phyloP scores from a whole-genome alignment of 2,329 filamentous ascomycete genomes.

The Gremmenia infestans region DNA sequence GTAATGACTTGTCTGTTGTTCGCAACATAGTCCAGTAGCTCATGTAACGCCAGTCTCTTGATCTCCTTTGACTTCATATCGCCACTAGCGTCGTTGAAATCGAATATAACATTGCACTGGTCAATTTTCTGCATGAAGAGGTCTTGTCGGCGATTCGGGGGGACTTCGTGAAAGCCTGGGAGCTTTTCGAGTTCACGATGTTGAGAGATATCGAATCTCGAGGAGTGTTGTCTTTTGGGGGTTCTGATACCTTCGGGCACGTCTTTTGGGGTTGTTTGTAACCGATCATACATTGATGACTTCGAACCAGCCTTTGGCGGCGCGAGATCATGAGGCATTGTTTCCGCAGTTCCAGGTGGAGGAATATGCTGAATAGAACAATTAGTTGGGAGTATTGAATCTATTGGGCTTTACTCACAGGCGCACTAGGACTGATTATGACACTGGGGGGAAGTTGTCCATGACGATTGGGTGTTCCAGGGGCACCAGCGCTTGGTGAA shows the following conservation, averaged over 20 bases:
- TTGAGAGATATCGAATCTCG: conserved; percentile 94
- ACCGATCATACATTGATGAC: conserved; percentile 79
- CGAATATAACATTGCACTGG: conserved; percentile 99
- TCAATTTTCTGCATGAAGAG: conserved; percentile 99
- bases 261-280: conserved; percentile 93
- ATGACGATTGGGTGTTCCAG: conserved; percentile 58
- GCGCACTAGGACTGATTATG: conserved; percentile 89
- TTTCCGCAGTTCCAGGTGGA: conserved; percentile 88
- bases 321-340: conserved; percentile 94
- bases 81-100: conserved; percentile 96
- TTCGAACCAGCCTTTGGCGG: conserved; percentile 90
- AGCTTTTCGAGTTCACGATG: conserved; percentile 96
- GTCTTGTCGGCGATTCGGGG: conserved; percentile 89
- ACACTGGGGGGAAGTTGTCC: conserved; percentile 75
- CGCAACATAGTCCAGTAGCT: conserved; percentile 94
- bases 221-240: conserved; percentile 94
- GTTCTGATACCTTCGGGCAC: conserved; percentile 92
- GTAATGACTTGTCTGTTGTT: conserved; percentile 98
- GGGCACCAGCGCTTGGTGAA: conserved; percentile 39
- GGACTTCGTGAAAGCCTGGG: conserved; percentile 95
- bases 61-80: conserved; percentile 99
- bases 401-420: conserved; percentile 52
- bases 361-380: conserved; percentile 66
- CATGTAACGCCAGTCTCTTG: conserved; percentile 91
- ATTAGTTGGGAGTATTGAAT: conserved; percentile 2